Percentiles rank a stretch among this genome's conserved stretches.
Conservation (phyloP, 139 green algal species). For the Microglena sp. region DNA sequence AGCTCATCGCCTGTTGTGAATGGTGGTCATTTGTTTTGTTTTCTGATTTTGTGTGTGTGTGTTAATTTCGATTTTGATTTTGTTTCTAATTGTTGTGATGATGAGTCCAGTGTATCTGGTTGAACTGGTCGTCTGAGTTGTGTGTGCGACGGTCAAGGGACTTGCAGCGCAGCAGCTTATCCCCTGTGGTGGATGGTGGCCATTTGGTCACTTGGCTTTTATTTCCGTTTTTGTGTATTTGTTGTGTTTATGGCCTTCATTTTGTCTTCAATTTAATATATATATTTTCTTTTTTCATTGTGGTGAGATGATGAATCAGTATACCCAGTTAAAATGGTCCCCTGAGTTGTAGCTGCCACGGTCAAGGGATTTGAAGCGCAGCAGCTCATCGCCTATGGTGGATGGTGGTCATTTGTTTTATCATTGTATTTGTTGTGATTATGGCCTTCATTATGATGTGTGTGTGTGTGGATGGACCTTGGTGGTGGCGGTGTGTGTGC, state of each 20-base stretch:
- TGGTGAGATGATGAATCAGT: no score
- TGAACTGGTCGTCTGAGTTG: conserved; percentile 39
- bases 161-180: conserved; percentile 81
- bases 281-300: no score
- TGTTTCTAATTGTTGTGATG: no score
- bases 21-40: neutral
- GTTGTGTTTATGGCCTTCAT: no score
- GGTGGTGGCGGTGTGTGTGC: no score
- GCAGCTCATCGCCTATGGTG: neutral
- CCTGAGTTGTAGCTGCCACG: neutral
- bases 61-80: neutral
- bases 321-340: no score
- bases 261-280: no score
- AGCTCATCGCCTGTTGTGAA: no score
- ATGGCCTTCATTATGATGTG: conserved; percentile 4
- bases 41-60: neutral
- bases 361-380: neutral
- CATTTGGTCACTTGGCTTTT: no score
- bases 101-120: neutral
- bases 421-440: neutral
- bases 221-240: no score
- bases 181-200: no score
- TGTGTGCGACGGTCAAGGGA: conserved; percentile 77
- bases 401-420: conserved; percentile 8
- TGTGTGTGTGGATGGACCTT: neutral